phyloP scores from a whole-genome alignment of 805 yeast species.

The Zygosaccharomyces bailii region DNA sequence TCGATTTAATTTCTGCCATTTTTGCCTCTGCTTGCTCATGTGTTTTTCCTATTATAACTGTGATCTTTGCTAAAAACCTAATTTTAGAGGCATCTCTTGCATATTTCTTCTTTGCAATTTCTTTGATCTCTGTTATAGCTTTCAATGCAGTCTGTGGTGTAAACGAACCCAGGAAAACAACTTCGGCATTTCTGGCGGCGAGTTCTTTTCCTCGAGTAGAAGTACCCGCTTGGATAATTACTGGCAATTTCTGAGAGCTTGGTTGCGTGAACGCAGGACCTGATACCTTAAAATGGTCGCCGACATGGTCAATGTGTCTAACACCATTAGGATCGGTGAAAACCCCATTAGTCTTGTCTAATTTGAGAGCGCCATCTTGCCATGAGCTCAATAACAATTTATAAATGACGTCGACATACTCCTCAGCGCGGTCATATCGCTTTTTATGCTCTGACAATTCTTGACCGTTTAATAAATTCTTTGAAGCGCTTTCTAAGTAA shows the following conservation, averaged over 20 bases:
- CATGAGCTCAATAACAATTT: constrained; percentile 42
- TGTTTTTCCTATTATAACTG: constrained; percentile 41
- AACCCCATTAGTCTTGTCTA: constrained; percentile 31
- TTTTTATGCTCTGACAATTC: constrained; percentile 40
- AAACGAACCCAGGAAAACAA: constrained; percentile 38
- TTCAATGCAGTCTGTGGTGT: constrained; percentile 33
- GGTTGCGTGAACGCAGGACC: constrained; percentile 45
- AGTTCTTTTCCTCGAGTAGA: constrained; percentile 42
- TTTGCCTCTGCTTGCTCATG: constrained; percentile 42
- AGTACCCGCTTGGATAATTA: constrained; percentile 45
- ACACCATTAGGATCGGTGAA: constrained; percentile 41
- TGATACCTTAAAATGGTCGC: constrained; percentile 41
- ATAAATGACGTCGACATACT: constrained; percentile 40
- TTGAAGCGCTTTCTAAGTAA: constrained; percentile 42
- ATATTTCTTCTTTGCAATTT: constrained; percentile 34
- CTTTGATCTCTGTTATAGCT: constrained; percentile 35
- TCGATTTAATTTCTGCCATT: constrained; percentile 31
- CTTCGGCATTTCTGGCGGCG: constrained; percentile 45
- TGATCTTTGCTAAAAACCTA: constrained; percentile 39
- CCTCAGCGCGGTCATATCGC: constrained; percentile 42
- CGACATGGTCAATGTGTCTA: constrained; percentile 42
- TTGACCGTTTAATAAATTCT: constrained; percentile 39
- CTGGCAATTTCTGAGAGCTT: constrained; percentile 44
- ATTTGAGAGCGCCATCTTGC: constrained; percentile 41
- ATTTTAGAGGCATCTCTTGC: constrained; percentile 38